Evolutionary conservation across 2,329 filamentous ascomycete species (phyloP).

Genomic region (Clarireedia monteithiana): DNA sequence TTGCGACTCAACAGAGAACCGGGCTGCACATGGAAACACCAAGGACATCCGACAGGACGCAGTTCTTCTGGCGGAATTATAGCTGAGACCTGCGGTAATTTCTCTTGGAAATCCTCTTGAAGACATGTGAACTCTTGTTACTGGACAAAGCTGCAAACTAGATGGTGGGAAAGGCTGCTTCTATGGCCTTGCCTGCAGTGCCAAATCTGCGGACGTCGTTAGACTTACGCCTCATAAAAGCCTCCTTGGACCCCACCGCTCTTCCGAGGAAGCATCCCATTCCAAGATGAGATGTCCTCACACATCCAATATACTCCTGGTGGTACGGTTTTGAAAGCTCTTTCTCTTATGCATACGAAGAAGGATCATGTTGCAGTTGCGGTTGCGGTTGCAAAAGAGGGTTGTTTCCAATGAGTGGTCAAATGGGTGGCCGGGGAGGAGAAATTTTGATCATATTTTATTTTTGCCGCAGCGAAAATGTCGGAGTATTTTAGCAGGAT

Average conservation of each 20-base stretch:
- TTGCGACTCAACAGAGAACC: no score
- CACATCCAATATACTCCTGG: background rate
- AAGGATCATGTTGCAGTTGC: background rate
- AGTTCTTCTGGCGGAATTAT: background rate
- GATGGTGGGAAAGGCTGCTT: background rate
- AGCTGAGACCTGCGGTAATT: conserved; percentile 17
- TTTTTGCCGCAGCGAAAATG: background rate
- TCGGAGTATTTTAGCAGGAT: conserved; percentile 5
- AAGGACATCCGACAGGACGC: no score
- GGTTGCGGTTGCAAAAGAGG: background rate
- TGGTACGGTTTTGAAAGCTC: background rate
- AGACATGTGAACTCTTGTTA: background rate
- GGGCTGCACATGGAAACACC: no score
- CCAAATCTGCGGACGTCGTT: background rate
- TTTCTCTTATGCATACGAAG: background rate
- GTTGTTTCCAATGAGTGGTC: background rate
- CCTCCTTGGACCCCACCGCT: background rate
- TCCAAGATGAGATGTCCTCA: background rate
- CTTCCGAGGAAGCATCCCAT: background rate
- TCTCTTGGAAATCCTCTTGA: conserved; percentile 10
- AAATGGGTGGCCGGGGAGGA: background rate
- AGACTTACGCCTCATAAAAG: background rate
- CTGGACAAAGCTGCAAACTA: background rate
- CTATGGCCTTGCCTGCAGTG: background rate
- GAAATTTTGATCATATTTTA: no score